Evolutionary conservation across 257 asterid genomes (phyloP).

Genomic region (Forsythia viridissima): DNA sequence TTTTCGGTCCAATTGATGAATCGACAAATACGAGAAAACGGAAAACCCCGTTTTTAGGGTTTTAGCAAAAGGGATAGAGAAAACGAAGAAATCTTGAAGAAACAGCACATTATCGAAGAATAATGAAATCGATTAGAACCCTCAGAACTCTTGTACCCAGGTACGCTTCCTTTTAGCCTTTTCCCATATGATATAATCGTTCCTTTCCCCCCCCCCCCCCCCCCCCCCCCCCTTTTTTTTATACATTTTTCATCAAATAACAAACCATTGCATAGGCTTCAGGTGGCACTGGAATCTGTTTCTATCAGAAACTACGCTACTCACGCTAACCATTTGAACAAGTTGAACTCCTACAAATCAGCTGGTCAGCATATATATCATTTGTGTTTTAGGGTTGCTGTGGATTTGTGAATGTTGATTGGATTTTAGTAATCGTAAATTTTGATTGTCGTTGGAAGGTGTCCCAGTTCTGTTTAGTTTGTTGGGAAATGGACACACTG

Average conservation of each 20-base stretch:
- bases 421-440: background rate
- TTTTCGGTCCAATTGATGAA: no score
- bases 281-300: conserved; percentile 22
- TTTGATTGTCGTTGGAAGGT: conserved; percentile 18
- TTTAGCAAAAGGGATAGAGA: conserved; percentile 9
- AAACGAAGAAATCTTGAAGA: background rate
- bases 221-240: background rate
- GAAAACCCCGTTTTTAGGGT: conserved; percentile 16
- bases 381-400: background rate
- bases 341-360: conserved; percentile 14
- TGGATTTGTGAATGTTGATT: background rate
- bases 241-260: background rate
- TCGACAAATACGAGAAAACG: background rate
- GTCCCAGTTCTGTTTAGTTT: conserved; percentile 12
- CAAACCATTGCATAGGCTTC: conserved; percentile 28
- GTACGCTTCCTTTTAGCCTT: background rate
- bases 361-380: conserved; percentile 14
- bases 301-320: conserved; percentile 6
- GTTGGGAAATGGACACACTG: conserved; percentile 11
- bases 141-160: conserved; percentile 16
- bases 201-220: background rate
- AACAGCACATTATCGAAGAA: conserved; percentile 1
- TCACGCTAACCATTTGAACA: conserved; percentile 11
- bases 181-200: background rate
- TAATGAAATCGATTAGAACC: conserved; percentile 16